phyloP scores from a whole-genome alignment of 2,329 filamentous ascomycete species.

The Sporothrix variecibatus region DNA sequence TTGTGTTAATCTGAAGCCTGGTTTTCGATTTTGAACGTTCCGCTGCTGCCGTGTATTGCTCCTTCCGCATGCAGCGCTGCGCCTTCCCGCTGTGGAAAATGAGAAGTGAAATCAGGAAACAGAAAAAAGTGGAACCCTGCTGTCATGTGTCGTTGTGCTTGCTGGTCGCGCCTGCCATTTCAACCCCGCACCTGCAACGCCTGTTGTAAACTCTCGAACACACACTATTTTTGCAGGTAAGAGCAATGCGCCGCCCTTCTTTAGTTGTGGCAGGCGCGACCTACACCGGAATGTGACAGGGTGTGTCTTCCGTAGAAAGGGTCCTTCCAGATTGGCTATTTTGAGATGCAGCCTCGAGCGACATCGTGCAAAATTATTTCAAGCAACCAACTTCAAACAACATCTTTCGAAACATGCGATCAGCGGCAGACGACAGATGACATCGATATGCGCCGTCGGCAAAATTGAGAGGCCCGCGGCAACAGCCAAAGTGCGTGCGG shows the following conservation, averaged over 20 bases:
- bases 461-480: not conserved
- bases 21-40: not conserved
- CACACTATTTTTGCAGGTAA: not conserved
- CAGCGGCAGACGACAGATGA: not conserved
- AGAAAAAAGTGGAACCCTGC: conserved; percentile 6
- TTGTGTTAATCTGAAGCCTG: not conserved
- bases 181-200: not conserved
- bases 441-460: not conserved
- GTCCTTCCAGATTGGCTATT: not conserved
- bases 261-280: not conserved
- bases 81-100: conserved; percentile 3
- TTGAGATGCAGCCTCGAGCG: not conserved
- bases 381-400: not conserved
- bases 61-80: conserved; percentile 16
- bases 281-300: not conserved
- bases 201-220: not conserved
- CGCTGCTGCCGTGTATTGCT: not conserved
- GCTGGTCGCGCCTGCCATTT: conserved; percentile 8
- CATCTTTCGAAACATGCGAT: not conserved
- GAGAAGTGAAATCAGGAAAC: not conserved
- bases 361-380: not conserved
- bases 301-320: not conserved
- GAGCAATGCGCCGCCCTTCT: not conserved
- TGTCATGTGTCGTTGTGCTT: not conserved
- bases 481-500: not conserved